Evolutionary conservation across 257 asterid genomes (phyloP), one percentile per base, ranked within the genome.

Genomic region (Solanum virginianum): DNA sequence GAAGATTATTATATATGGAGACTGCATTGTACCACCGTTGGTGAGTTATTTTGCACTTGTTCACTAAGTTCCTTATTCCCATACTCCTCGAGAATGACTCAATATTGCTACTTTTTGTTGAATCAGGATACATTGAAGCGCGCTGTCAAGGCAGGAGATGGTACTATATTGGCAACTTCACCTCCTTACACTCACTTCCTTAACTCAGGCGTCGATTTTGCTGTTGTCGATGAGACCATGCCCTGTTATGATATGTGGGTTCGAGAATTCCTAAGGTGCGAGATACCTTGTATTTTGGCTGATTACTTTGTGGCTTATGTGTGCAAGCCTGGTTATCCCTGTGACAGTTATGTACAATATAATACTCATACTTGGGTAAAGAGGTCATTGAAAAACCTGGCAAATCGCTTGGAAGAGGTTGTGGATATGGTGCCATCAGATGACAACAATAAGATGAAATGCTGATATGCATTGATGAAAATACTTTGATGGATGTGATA

Each of bases 261-360:
- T 47, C 98, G 95, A 56, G 98, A 94, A 88, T 96, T 96, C 83
- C 74, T 96, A 22, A 88, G 91, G 9, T 91, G 90, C 36, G 95
- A 96, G 83, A 87, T 96, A 70, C 98, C 99, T 43, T 96, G 98
- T 51, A 87, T 96, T 45, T 86, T 74, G 49, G 94, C 98, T 5
- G 99, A 96, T 87, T 95, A 95, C 87, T 84, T 96, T 91, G 99
- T 96, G 2, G 99, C 94, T 68, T 93, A 94, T 36, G 97, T 96
- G n/a, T 95, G 98, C 90, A 96, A 95, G 91, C 98, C 97, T 0
- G 96, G 97, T 5, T 93, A 91, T 88, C 85, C 98, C 18, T 93
- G 94, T 3, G 98, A 93, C 62, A 91, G 82, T 84, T 98, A 96
- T 18, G 97, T 96, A n/a, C 97, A 91, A 59, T 95, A 94, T 89